A percentile compares a stretch with the other conserved stretches of the same genome.
These are phyloP conservation scores for Meyerozyma elateridarum DNA, from an alignment of 1,139 yeast genomes.

Conservation along the genomic window DNA sequence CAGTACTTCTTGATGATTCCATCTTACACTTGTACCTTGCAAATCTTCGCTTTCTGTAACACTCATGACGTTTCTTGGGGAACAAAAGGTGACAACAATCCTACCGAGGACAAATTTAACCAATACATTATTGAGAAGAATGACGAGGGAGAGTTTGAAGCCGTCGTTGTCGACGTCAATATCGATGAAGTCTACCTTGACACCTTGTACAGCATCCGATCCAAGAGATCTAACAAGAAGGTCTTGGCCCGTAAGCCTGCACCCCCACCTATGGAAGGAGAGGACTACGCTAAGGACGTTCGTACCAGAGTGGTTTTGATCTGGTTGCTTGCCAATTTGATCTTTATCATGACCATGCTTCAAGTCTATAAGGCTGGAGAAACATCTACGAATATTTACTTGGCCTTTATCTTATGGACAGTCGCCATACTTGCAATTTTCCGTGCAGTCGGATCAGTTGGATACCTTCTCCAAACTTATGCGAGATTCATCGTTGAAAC, in stretches of 20 bases:
- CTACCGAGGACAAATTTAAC: slow-evolving; percentile 46
- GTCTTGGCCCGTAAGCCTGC: slow-evolving; percentile 45
- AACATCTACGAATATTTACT: slow-evolving; percentile 57
- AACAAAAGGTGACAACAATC: slow-evolving; percentile 86
- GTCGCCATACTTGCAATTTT: slow-evolving; percentile 78
- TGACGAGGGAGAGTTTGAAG: slow-evolving; percentile 68
- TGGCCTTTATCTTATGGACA: slow-evolving; percentile 83
- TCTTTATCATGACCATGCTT: slow-evolving; percentile 80
- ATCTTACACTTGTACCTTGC: slow-evolving; percentile 86
- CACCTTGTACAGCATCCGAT: slow-evolving; percentile 67
- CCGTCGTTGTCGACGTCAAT: slow-evolving; percentile 85
- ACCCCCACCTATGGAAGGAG: slow-evolving; percentile 48
- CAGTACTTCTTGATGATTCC: slow-evolving; percentile 88
- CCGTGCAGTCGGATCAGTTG: slow-evolving; percentile 73
- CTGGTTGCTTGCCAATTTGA: slow-evolving; percentile 80
- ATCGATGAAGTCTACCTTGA: slow-evolving; percentile 84
- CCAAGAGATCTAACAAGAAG: slow-evolving; percentile 60
- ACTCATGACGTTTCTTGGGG: slow-evolving; percentile 98
- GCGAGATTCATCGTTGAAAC: slow-evolving; percentile 40
- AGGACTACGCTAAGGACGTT: slow-evolving; percentile 90
- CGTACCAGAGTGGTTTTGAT: slow-evolving; percentile 89
- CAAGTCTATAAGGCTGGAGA: slow-evolving; percentile 71
- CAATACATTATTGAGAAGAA: slow-evolving; percentile 45
- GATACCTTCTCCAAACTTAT: slow-evolving; percentile 49
- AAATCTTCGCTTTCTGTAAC: slow-evolving; percentile 90